Conservation (phyloP, 2,329 filamentous ascomycete species). For the Cercospora nicotianae region DNA sequence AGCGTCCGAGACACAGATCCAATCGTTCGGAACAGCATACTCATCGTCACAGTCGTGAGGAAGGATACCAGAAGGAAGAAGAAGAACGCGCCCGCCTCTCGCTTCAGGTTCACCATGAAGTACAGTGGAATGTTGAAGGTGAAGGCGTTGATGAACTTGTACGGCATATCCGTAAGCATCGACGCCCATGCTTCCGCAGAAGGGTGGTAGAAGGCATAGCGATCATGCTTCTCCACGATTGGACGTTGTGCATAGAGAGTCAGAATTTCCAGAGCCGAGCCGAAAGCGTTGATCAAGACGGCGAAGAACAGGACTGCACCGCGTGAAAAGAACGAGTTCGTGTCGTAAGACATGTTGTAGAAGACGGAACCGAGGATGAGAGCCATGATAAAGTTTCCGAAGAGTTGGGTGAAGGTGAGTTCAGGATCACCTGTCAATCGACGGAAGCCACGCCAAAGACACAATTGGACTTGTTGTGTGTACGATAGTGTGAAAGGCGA, state of each 20-base stretch:
- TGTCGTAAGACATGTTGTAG: constrained; percentile 68
- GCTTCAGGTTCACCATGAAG: constrained; percentile 80
- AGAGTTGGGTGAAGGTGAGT: constrained; percentile 65
- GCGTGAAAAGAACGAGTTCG: constrained; percentile 73
- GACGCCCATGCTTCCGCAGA: constrained; percentile 84
- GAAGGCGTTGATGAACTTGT: constrained; percentile 73
- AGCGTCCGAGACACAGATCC: constrained; percentile 71
- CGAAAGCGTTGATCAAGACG: constrained; percentile 81
- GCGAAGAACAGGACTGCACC: constrained; percentile 85
- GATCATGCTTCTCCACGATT: constrained; percentile 85
- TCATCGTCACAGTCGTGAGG: constrained; percentile 72
- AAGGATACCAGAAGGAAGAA: constrained; percentile 79
- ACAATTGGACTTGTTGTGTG: constrained; percentile 72
- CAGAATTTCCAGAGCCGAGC: constrained; percentile 77
- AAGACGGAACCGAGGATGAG: constrained; percentile 80
- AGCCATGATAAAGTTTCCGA: constrained; percentile 74
- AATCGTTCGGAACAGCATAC: constrained; percentile 81
- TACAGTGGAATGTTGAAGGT: constrained; percentile 79
- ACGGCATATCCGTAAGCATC: constrained; percentile 83
- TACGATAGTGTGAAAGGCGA: constrained; percentile 85
- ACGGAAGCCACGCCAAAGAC: constrained; percentile 76
- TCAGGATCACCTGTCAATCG: constrained; percentile 75
- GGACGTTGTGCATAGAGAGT: constrained; percentile 85
- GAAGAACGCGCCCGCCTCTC: constrained; percentile 76
- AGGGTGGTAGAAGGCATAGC: constrained; percentile 87